A percentile compares a stretch with the other conserved stretches of the same genome.
phyloP scores from a whole-genome alignment of 116 monocot species.

The Phalaenopsis hybrid region DNA sequence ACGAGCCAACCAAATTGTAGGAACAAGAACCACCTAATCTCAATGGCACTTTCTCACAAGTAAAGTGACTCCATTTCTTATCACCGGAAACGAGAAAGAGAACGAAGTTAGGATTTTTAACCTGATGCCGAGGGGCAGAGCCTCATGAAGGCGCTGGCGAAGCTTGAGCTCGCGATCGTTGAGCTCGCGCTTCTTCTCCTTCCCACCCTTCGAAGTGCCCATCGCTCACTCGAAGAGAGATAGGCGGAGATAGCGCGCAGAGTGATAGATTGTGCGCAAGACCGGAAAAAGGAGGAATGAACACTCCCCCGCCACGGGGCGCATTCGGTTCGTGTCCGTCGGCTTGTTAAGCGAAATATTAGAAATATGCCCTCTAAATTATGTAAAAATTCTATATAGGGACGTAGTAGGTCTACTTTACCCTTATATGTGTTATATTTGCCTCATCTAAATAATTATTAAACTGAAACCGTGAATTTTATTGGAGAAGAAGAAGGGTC shows the following conservation, averaged over 20 bases:
- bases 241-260: neutral
- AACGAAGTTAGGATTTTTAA: neutral
- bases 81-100: neutral
- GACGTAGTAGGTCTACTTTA: too few relatives aligned
- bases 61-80: neutral
- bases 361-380: too few relatives aligned
- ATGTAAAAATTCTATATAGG: too few relatives aligned
- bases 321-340: too few relatives aligned
- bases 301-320: too few relatives aligned
- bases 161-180: constrained; percentile 39
- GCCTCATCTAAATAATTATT: too few relatives aligned
- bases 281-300: too few relatives aligned
- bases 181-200: constrained; percentile 26
- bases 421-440: too few relatives aligned
- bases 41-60: neutral
- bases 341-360: too few relatives aligned
- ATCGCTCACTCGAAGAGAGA: neutral
- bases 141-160: constrained; percentile 47
- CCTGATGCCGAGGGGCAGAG: constrained; percentile 52
- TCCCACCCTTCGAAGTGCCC: constrained; percentile 11
- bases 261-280: too few relatives aligned
- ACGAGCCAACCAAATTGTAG: neutral
- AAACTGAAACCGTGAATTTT: too few relatives aligned
- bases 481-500: too few relatives aligned
- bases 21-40: neutral